Percentiles rank a stretch among this genome's conserved stretches.
These are phyloP conservation scores for Fusarium torulosum DNA, from an alignment of 2,329 filamentous ascomycete genomes.

Conservation along the genomic window DNA sequence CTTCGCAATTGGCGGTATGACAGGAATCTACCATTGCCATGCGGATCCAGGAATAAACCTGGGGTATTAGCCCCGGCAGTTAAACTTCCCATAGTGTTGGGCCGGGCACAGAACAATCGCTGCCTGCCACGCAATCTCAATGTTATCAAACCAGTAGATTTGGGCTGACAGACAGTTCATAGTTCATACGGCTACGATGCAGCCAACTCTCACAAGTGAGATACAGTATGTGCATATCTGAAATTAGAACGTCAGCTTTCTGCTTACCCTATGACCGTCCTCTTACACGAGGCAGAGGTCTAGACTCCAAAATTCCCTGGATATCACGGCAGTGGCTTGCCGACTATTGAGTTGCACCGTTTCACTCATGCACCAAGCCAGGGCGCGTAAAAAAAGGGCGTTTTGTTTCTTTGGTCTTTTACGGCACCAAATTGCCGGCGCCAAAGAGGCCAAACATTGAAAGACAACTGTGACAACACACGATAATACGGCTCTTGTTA, in stretches of 20 bases:
- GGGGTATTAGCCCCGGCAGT: slow-evolving; percentile 21
- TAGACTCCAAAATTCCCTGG: background rate
- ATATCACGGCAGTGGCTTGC: slow-evolving; percentile 6
- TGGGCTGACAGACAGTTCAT: background rate
- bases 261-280: background rate
- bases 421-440: slow-evolving; percentile 22
- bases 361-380: background rate
- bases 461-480: slow-evolving; percentile 2
- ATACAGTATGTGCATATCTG: slow-evolving; percentile 1
- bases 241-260: background rate
- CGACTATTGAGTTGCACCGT: background rate
- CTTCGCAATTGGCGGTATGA: background rate
- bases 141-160: background rate
- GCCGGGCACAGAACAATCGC: background rate
- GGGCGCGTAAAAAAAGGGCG: slow-evolving; percentile 1
- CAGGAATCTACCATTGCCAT: background rate
- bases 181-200: background rate
- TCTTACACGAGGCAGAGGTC: background rate
- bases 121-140: background rate
- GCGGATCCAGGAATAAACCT: background rate
- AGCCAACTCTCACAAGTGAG: background rate
- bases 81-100: slow-evolving; percentile 6
- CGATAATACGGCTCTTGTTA: slow-evolving; percentile 3
- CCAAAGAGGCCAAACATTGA: background rate
- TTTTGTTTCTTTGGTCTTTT: background rate